Base-by-base conservation (phyloP, 208 protist species). In the Acanthamoeba sp. region DNA sequence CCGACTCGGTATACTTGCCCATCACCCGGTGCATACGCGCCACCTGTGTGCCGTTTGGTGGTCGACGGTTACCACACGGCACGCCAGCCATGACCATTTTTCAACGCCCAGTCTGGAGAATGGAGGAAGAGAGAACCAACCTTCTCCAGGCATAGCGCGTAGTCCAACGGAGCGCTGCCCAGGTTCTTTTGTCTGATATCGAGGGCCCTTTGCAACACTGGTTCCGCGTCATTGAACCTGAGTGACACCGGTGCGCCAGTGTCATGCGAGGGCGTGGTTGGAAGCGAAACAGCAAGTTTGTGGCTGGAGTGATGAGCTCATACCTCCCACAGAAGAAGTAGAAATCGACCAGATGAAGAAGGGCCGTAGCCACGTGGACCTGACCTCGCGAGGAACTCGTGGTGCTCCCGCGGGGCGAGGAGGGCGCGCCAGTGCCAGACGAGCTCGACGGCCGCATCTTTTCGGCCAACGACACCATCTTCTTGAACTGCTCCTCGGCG, bases 401-500 rank as follows among this genome's bases (percentile, higher is more conserved):
- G n/a, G 18, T n/a, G 40, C 40, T 32, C 14, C n/a, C n/a, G 32
- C 38, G 45, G 40, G 36, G 62, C 62, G 36, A 76, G 10, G 40
- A 50, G 3, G 29, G 16, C 38, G 14, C 18, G 55, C 32, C 59
- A 9, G 29, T 7, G n/a, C 38, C 55, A 3, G 62, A 24, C 10
- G 38, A 27, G 3, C 27, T 36, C 69, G 78, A 20, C 29, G 38
- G 48, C 3, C 45, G 40, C 40, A 38, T 45, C 45, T 36, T 73
- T 32, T 91, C 87, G 27, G 62, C n/a, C 18, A 92, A 40, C 59
- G 66, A 92, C 32, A 76, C 66, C 66, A 92, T 76, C 57, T 32
- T 71, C 62, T 92, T 92, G 57, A 50, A 76, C n/a, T 92, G 87
- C n/a, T 92, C 62, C 87, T 92, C 87, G 18, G 87, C 87, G 6